phyloP scores from a whole-genome alignment of 257 asterid species.

The Striga asiatica region DNA sequence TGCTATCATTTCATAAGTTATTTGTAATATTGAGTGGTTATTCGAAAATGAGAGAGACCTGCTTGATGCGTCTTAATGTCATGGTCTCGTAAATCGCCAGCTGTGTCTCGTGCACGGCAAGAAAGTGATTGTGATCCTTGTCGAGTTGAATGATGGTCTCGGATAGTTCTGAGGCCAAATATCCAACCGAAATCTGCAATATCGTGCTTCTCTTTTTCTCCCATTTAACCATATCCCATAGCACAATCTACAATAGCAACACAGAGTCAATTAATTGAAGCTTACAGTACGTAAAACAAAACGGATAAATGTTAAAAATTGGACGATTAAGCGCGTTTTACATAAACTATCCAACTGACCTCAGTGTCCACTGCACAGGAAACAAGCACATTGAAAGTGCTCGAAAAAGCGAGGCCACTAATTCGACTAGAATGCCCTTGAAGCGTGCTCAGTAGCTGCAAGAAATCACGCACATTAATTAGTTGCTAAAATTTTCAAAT shows the following conservation, averaged over 20 bases:
- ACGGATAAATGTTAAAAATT: too few species aligned
- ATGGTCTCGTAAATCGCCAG: slow-evolving; percentile 56
- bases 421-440: slow-evolving; percentile 50
- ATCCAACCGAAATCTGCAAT: slow-evolving; percentile 39
- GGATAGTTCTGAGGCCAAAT: slow-evolving; percentile 34
- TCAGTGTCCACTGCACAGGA: slow-evolving; percentile 56
- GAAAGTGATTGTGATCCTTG: slow-evolving; percentile 48
- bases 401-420: slow-evolving; percentile 55
- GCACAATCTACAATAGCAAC: slow-evolving; percentile 32
- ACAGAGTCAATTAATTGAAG: not conserved
- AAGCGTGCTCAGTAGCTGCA: slow-evolving; percentile 46
- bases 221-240: slow-evolving; percentile 62
- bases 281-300: too few species aligned
- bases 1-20: too few species aligned
- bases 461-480: not conserved
- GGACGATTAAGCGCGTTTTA: too few species aligned
- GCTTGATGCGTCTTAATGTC: slow-evolving; percentile 47
- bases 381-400: slow-evolving; percentile 31
- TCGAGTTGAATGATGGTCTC: slow-evolving; percentile 49
- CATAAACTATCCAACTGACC: too few species aligned
- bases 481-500: too few species aligned
- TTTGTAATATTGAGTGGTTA: too few species aligned
- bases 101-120: slow-evolving; percentile 68
- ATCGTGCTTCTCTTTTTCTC: slow-evolving; percentile 38
- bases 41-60: too few species aligned